phyloP scores from a whole-genome alignment of 257 asterid species.

The Rhazya stricta region DNA sequence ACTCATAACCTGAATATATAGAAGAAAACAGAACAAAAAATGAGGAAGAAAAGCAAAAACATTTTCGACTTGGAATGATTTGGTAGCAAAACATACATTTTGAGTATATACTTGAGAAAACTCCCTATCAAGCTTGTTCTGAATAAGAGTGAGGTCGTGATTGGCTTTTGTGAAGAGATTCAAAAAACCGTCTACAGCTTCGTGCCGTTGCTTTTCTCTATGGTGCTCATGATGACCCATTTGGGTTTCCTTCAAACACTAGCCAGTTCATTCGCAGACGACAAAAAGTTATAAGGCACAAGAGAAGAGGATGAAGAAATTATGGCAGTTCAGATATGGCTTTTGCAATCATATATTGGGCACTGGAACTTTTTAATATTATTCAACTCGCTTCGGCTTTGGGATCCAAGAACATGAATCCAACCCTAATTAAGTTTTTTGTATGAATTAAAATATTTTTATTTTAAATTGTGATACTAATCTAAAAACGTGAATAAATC shows the following conservation, averaged over 20 bases:
- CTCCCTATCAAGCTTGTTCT: conserved; percentile 67
- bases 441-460: too few relatives aligned
- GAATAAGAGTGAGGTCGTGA: conserved; percentile 58
- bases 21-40: not conserved
- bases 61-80: not conserved
- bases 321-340: too few relatives aligned
- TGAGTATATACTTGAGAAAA: conserved; percentile 70
- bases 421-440: too few relatives aligned
- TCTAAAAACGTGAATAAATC: too few relatives aligned
- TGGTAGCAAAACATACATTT: conserved; percentile 34
- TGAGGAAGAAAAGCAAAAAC: not conserved
- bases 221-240: conserved; percentile 42
- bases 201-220: conserved; percentile 25
- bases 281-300: too few relatives aligned
- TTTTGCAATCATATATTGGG: too few relatives aligned
- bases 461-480: too few relatives aligned
- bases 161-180: conserved; percentile 65
- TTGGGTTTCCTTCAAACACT: not conserved
- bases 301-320: too few relatives aligned
- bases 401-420: too few relatives aligned
- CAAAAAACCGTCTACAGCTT: conserved; percentile 71
- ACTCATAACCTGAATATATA: not conserved
- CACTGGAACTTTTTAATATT: too few relatives aligned
- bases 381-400: too few relatives aligned
- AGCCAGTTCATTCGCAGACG: too few relatives aligned